Base-by-base conservation (phyloP, 2,329 filamentous ascomycete genomes). In the Diaporthe australafricana region DNA sequence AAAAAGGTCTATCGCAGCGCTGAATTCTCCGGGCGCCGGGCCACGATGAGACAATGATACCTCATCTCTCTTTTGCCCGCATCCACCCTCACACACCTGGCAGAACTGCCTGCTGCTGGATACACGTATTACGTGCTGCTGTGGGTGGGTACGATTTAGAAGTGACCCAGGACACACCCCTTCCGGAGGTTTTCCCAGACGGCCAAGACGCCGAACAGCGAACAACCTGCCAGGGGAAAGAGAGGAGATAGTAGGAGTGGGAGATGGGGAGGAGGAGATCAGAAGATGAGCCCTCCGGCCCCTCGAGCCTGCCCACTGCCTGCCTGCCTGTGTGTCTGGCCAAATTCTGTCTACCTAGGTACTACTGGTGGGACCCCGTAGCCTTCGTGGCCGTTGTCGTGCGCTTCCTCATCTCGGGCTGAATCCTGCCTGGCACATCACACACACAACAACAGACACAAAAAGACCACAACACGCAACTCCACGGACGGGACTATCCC, bases 361-460 rank as follows among this genome's bases (percentile, higher is more conserved):
- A n/a, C n/a, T n/a, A n/a, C n/a, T n/a, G n/a, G n/a, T n/a, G n/a
- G n/a, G n/a, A n/a, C n/a, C n/a, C n/a, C n/a, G n/a, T n/a, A n/a
- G n/a, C n/a, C n/a, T n/a, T n/a, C n/a, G n/a, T n/a, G n/a, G n/a
- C n/a, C n/a, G n/a, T 48, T 48, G 60, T n/a, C 12, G 60, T 63
- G 42, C 60, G 47, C 35, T 47, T 63, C 60, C 60, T 63, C 60
- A 63, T 63, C 40, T 63, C 57, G 57, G 60, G 25, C 42, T 48
- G 42, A 22, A 38, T 48, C 60, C 60, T 63, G 60, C 60, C 60
- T 40, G 38, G 11, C 38, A 40, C 9, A 11, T 8, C 38, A 40
- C 38, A 14, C 38, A 16, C 38, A 35, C 32, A 35, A 9, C 32
- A 35, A 9, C 32, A 35, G 5, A 35, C 32, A 35, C 32, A 35